Conservation (phyloP, 305 asterid genomes). For the Plantago coronopus region DNA sequence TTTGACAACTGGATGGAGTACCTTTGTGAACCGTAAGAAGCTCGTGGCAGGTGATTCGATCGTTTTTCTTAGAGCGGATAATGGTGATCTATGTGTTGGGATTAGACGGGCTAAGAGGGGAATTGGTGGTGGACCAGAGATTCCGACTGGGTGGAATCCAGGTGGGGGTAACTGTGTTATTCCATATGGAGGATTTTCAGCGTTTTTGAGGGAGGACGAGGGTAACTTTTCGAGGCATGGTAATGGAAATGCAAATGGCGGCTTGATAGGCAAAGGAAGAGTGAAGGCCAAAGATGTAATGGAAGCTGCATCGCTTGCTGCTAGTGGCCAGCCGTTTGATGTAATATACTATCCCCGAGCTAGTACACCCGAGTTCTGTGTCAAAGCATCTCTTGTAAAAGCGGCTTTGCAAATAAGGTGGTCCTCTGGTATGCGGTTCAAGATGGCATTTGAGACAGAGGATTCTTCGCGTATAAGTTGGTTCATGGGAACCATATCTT, state of each 20-base stretch:
- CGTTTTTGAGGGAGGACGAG: slow-evolving; percentile 45
- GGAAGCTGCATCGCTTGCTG: slow-evolving; percentile 55
- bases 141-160: slow-evolving; percentile 47
- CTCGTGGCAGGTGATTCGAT: slow-evolving; percentile 69
- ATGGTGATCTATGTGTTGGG: slow-evolving; percentile 65
- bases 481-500: slow-evolving; percentile 67
- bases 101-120: slow-evolving; percentile 56
- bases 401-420: slow-evolving; percentile 45
- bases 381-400: slow-evolving; percentile 47
- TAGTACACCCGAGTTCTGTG: slow-evolving; percentile 63
- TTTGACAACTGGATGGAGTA: slow-evolving; percentile 68
- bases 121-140: slow-evolving; percentile 42
- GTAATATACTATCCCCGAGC: slow-evolving; percentile 66
- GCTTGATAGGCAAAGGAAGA: slow-evolving; percentile 27
- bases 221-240: slow-evolving; percentile 30
- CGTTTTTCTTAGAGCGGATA: slow-evolving; percentile 56
- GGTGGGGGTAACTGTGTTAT: slow-evolving; percentile 33
- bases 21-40: slow-evolving; percentile 62
- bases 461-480: slow-evolving; percentile 68
- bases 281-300: slow-evolving; percentile 50
- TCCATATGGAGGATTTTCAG: slow-evolving; percentile 45
- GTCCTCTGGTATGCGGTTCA: slow-evolving; percentile 65
- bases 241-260: slow-evolving; percentile 22
- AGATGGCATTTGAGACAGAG: slow-evolving; percentile 71
- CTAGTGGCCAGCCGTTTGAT: slow-evolving; percentile 50